Evolutionary conservation across 257 asterid species (phyloP).

Genomic region (Forsythia viridissima): DNA sequence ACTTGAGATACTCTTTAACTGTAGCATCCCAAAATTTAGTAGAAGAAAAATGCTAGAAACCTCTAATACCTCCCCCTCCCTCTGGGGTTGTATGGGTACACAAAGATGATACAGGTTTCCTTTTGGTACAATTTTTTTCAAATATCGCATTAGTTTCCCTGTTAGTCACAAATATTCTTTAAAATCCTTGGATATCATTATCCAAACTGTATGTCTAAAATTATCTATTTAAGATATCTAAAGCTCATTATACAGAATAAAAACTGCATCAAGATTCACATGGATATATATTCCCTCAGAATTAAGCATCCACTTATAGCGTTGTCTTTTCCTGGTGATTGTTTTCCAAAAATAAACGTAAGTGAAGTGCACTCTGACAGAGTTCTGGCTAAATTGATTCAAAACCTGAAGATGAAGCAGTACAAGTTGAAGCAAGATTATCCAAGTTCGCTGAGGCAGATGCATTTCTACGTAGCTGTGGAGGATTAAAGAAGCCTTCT

Average conservation of each 20-base stretch:
- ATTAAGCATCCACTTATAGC: background rate
- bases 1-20: background rate
- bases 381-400: background rate
- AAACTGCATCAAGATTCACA: background rate
- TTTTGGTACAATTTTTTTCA: background rate
- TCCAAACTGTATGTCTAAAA: background rate
- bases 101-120: background rate
- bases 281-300: background rate
- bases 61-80: background rate
- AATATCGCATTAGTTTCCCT: background rate
- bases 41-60: background rate
- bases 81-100: too few relatives aligned
- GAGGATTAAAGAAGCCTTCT: constrained; percentile 47
- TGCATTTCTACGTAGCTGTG: constrained; percentile 69
- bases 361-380: background rate
- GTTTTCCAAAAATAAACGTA: background rate
- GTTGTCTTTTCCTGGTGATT: background rate
- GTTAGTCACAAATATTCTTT: background rate
- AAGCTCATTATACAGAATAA: background rate
- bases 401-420: constrained; percentile 61
- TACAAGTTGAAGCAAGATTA: constrained; percentile 45
- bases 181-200: background rate
- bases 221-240: background rate
- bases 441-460: constrained; percentile 69
- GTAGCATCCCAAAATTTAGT: background rate